These are phyloP conservation scores for Lolium multiflorum DNA, from an alignment of 176 grass and related monocot genomes.

Conservation along the genomic window DNA sequence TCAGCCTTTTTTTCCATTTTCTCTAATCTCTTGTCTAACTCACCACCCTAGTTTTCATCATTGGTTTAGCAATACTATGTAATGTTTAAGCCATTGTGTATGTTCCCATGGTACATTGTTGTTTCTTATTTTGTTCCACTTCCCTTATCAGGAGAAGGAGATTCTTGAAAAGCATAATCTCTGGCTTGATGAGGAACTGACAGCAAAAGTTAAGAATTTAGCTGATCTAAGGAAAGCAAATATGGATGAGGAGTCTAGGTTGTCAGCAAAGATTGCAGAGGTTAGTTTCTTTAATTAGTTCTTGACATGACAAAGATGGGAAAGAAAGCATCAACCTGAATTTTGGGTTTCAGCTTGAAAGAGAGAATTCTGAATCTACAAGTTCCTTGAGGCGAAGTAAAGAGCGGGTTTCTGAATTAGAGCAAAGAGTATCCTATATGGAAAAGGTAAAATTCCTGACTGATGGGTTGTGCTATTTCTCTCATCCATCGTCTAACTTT, in stretches of 20 bases:
- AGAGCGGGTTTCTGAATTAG: conserved; percentile 67
- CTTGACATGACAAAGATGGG: neutral
- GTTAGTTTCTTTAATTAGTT: conserved; percentile 49
- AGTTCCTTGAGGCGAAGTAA: conserved; percentile 73
- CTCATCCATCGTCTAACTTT: conserved; percentile 28
- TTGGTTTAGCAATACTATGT: conserved; percentile 30
- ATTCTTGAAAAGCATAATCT: conserved; percentile 84
- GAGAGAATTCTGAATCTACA: conserved; percentile 75
- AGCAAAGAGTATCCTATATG: conserved; percentile 74
- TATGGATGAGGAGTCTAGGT: conserved; percentile 79
- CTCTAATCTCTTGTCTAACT: neutral
- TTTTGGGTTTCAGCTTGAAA: conserved; percentile 76
- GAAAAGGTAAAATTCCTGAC: conserved; percentile 72
- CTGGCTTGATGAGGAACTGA: conserved; percentile 88
- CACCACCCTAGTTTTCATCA: neutral
- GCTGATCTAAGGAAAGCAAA: conserved; percentile 70
- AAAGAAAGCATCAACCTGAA: conserved; percentile 17
- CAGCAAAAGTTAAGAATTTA: conserved; percentile 66
- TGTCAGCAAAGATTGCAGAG: conserved; percentile 83
- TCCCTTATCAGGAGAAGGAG: conserved; percentile 79
- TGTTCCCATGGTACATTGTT: neutral
- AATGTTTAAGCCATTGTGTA: neutral
- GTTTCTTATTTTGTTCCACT: conserved; percentile 34
- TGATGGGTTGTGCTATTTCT: conserved; percentile 17
- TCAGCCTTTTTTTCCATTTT: conserved; percentile 27